Evolutionary conservation across 1,284 basidiomycete species (phyloP), one percentile per base, ranked within the genome.

Genomic region (Rhodotorula sp.): DNA sequence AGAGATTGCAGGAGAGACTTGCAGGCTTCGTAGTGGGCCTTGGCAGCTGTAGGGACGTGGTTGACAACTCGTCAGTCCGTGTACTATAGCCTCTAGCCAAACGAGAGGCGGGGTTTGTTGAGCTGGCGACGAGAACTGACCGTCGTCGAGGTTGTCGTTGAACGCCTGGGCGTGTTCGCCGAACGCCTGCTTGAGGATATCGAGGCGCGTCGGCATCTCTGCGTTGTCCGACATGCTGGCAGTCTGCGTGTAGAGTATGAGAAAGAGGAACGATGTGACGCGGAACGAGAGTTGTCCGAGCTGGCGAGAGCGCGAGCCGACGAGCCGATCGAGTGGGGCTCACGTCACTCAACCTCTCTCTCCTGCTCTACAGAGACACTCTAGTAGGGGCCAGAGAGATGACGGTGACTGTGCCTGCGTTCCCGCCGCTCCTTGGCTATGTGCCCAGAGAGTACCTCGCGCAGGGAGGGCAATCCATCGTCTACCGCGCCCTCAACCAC

Each of bases 391-490:
- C n/a, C 22, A 18, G 6, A 12, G 4, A 22, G 22, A 24, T n/a
- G 60, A 37, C 30, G 22, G 46, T 30, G 46, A 15, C 37, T 6
- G 12, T 45, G 26, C 7, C 67, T 6, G 56, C 62, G 17, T 70
- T 72, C 57, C 64, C 67, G 3, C 68, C 72, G 0, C 60, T 77
- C 5, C 59, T 75, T 1, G 91, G 91, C 6, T 93, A 86, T 78
- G 83, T 87, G 30, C 83, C 93, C 18, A 82, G 89, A 14, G 84
- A 89, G 74, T 85, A 88, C 80, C 89, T 94, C 61, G 92, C 91
- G 4, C 90, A 89, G 0, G 92, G 92, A 29, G 90, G 89, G 4
- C 67, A 68, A 26, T 62, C 68, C 8, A 56, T 55, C 51, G 71
- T 75, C 62, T 75, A 68, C 58, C 70, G 73, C 57, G 73, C 73